Evolutionary conservation across 768 basidiomycete genomes (phyloP).

Genomic region (Cubamyces sp.): DNA sequence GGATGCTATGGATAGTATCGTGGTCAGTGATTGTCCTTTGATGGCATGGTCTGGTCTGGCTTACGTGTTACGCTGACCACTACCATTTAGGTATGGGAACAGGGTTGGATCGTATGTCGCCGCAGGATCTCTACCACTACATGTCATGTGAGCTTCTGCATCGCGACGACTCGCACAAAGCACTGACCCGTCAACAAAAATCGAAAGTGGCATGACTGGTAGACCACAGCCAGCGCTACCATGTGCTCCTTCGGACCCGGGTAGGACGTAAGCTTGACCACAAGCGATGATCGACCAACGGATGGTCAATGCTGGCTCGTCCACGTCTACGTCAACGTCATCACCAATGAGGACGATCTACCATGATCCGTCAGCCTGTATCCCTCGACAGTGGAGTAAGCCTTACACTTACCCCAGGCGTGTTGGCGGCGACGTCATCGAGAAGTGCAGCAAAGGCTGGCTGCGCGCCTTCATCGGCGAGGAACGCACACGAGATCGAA

Average conservation of each 20-base stretch:
- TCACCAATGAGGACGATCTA: constrained; percentile 61
- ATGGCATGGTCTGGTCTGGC: too few species aligned
- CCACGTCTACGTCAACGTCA: constrained; percentile 60
- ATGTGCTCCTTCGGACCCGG: constrained; percentile 51
- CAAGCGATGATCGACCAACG: constrained; percentile 62
- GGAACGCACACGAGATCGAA: constrained; percentile 52
- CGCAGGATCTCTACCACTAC: constrained; percentile 41
- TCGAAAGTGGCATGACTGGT: constrained; percentile 44
- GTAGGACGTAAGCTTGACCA: constrained; percentile 48
- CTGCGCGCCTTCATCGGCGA: constrained; percentile 50
- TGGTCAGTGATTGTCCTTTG: background rate
- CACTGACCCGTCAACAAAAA: constrained; percentile 56
- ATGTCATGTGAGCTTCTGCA: background rate
- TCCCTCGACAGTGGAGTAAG: background rate
- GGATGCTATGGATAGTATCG: constrained; percentile 43
- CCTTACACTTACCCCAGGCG: constrained; percentile 48
- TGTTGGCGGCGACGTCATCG: constrained; percentile 43
- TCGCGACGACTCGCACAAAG: background rate
- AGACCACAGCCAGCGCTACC: constrained; percentile 51
- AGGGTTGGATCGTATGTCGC: constrained; percentile 49
- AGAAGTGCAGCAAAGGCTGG: constrained; percentile 45
- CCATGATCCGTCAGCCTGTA: background rate
- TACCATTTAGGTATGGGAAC: constrained; percentile 47
- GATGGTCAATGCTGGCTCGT: constrained; percentile 58
- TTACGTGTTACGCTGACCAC: constrained; percentile 49